Conservation (phyloP, 2,329 filamentous ascomycete species). For the Colletotrichum acutatum region DNA sequence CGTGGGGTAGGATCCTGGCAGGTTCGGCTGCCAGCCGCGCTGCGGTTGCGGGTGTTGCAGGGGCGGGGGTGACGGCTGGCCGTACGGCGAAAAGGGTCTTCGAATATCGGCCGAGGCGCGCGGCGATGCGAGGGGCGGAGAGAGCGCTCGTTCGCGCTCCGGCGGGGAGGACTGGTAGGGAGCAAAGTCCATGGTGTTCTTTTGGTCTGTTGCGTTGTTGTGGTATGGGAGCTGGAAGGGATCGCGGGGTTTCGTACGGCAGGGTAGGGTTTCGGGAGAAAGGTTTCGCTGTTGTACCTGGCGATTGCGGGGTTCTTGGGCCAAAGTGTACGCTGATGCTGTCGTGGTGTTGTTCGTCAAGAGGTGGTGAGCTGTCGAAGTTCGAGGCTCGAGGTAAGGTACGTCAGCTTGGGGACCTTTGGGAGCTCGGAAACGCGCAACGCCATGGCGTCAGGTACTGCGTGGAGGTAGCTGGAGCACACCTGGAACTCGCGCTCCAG, state of each 20-base stretch:
- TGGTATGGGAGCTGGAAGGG: neutral
- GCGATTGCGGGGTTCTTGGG: neutral
- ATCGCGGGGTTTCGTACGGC: neutral
- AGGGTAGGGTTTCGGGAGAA: neutral
- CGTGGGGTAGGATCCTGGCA: conserved; percentile 52
- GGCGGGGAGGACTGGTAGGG: conserved; percentile 95
- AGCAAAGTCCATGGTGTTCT: conserved; percentile 85
- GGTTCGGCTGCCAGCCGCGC: conserved; percentile 58
- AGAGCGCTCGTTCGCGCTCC: conserved; percentile 83
- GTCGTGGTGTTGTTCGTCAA: neutral
- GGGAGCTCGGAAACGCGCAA: conserved; percentile 32
- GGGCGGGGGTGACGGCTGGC: conserved; percentile 54
- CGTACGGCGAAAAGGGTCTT: conserved; percentile 62
- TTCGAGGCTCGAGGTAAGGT: conserved; percentile 14
- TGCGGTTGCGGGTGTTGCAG: conserved; percentile 67
- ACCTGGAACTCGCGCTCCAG: neutral
- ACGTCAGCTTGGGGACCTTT: conserved; percentile 25
- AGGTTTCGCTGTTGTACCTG: neutral
- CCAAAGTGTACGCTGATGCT: neutral
- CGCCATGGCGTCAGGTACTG: conserved; percentile 21
- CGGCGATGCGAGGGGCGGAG: conserved; percentile 70
- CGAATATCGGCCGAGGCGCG: conserved; percentile 66
- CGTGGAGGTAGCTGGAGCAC: conserved; percentile 4
- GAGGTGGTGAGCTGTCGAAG: neutral
- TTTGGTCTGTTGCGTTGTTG: neutral